Conservation (phyloP, 2,329 filamentous ascomycete genomes). For the Trichoderma hamatum region DNA sequence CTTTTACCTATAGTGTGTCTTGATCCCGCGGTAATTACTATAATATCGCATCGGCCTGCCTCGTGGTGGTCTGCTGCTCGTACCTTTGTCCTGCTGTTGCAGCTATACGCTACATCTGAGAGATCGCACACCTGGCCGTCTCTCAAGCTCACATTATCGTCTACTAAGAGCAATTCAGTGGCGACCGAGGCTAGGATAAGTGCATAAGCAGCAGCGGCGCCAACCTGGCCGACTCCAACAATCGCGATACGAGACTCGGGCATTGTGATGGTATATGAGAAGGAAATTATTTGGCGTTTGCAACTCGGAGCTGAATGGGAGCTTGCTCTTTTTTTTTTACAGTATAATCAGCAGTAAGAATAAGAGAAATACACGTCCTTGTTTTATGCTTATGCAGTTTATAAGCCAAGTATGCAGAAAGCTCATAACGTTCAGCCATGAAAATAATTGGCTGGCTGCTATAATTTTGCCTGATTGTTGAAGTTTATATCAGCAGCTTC, state of each 20-base stretch:
- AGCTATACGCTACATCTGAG: slow-evolving; percentile 52
- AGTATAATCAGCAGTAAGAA: not conserved
- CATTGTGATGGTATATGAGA: not conserved
- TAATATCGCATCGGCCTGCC: slow-evolving; percentile 56
- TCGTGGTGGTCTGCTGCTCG: slow-evolving; percentile 50
- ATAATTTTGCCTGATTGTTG: not conserved
- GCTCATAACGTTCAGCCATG: not conserved
- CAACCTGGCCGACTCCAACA: slow-evolving; percentile 43
- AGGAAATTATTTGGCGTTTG: not conserved
- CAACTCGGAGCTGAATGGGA: not conserved
- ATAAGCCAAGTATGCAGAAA: not conserved
- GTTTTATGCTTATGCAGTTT: not conserved
- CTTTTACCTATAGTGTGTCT: slow-evolving; percentile 45
- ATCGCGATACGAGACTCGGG: not conserved
- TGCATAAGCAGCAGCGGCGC: slow-evolving; percentile 54
- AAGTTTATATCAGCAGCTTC: not conserved
- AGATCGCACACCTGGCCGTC: slow-evolving; percentile 57
- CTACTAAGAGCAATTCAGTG: slow-evolving; percentile 56
- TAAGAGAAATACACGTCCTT: not conserved
- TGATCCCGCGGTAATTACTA: slow-evolving; percentile 58
- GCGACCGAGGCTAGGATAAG: slow-evolving; percentile 54
- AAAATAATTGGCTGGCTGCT: not conserved
- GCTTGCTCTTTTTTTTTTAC: not conserved
- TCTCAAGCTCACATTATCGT: slow-evolving; percentile 50
- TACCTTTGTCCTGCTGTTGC: slow-evolving; percentile 46